Evolutionary conservation across 805 yeast species (phyloP), one percentile per base, ranked within the genome.

Genomic region (Nakazawaea wickerhamii): DNA sequence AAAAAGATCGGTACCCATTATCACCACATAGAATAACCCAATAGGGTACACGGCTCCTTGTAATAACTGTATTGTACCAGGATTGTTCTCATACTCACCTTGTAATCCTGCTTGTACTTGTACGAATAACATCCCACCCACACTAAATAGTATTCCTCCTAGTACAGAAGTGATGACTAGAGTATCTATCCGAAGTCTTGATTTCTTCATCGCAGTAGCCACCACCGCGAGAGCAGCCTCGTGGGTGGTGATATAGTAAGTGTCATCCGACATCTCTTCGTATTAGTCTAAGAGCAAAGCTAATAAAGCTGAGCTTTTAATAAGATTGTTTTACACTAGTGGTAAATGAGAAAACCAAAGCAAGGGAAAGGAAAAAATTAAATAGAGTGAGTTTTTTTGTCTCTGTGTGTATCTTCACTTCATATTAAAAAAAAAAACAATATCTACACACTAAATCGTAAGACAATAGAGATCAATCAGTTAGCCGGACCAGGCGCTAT

Each of bases 151-250:
- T 1, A 82, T 49, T 0, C 88, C 93, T 4, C 89, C 95, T 47
- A 82, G 63, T 4, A 84, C 57, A 0, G 89, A 77, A 55, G 83
- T 83, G 17, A 84, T 53, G 0, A 77, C 49, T n/a, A 85, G 56
- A 1, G 80, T 70, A 45, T 79, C 81, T 4, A 78, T 50, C 48
- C 77, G 70, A 22, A 83, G 68, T 58, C 95, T 69, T 4, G 90
- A 74, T 54, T 85, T 85, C 59, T 85, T 85, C 93, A 84, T 84
- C 2, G 88, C 70, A 0, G 93, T 85, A 7, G 95, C 95, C 15
- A 84, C 91, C 31, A 84, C 82, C 0, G 95, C 93, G 39, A 85
- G 60, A 0, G 93, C 93, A 2, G 91, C 80, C 53, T 85, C 95
- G 61, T 84, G 80, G 5, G 91, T 85, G 4, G 88, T 77, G 38